A percentile compares a stretch with the other conserved stretches of the same genome.
Conservation (phyloP, 2,329 filamentous ascomycete species). For the Sclerotinia sclerotiorum region DNA sequence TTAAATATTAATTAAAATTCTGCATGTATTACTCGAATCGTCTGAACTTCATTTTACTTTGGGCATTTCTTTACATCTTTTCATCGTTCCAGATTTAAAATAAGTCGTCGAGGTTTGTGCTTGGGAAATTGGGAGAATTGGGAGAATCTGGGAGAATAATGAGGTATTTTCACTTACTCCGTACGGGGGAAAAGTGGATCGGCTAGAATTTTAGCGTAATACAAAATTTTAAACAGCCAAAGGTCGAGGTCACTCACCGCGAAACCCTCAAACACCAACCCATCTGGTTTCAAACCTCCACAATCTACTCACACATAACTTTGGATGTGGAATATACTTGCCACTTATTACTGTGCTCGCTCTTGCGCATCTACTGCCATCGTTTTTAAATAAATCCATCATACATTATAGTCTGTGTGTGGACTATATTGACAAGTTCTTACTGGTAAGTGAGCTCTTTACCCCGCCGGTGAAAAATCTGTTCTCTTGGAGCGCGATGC, state of each 20-base stretch:
- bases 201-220: conserved; percentile 3
- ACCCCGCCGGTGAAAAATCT: conserved; percentile 10
- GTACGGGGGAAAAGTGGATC: not conserved
- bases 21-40: not conserved
- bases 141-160: not conserved
- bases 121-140: not conserved
- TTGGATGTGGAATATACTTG: not conserved
- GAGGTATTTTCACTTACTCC: conserved; percentile 5
- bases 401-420: not conserved
- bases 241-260: not conserved
- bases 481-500: not conserved
- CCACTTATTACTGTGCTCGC: not conserved
- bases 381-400: not conserved
- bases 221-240: conserved; percentile 10
- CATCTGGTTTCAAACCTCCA: not conserved
- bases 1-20: not conserved
- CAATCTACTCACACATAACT: not conserved
- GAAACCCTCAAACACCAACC: not conserved
- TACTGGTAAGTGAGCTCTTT: not conserved
- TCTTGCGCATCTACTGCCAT: not conserved
- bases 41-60: not conserved
- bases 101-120: not conserved
- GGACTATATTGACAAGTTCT: not conserved
- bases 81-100: too few relatives aligned
- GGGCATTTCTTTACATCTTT: not conserved